Conservation (phyloP, 257 asterid species). For the Avicennia marina region DNA sequence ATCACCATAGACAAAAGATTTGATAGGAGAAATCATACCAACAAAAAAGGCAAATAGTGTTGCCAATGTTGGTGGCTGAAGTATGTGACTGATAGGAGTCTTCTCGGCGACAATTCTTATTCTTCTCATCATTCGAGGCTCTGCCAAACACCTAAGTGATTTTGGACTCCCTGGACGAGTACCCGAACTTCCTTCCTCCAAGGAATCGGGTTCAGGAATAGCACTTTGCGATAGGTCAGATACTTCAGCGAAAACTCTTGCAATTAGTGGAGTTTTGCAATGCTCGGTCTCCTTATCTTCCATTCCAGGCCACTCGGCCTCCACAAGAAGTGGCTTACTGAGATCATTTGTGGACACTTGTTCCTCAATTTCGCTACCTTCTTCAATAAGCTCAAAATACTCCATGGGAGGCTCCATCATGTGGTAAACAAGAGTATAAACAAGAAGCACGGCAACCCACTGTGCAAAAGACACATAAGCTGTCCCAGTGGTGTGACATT, state of each 20-base stretch:
- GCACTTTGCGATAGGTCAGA: constrained; percentile 38
- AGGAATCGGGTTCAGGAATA: constrained; percentile 41
- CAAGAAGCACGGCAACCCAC: constrained; percentile 89
- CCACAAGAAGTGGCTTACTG: constrained; percentile 85
- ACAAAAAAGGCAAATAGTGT: constrained; percentile 67
- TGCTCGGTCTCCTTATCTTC: constrained; percentile 78
- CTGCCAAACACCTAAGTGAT: constrained; percentile 71
- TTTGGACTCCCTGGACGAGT: constrained; percentile 42
- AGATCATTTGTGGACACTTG: constrained; percentile 41
- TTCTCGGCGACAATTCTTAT: constrained; percentile 71
- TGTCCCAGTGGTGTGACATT: constrained; percentile 51
- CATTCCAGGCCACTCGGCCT: constrained; percentile 99
- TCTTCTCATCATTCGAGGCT: constrained; percentile 68
- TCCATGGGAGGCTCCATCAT: constrained; percentile 98
- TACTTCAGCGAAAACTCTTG: constrained; percentile 40
- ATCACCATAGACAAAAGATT: constrained; percentile 58
- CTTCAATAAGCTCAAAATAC: constrained; percentile 48
- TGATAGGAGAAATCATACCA: constrained; percentile 77
- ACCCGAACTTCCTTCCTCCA: constrained; percentile 37
- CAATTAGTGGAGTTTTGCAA: constrained; percentile 79
- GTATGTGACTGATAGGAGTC: constrained; percentile 71
- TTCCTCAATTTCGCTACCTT: constrained; percentile 53
- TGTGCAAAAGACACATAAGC: constrained; percentile 93
- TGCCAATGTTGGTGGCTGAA: constrained; percentile 87
- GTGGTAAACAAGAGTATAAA: constrained; percentile 90